Percentiles rank a stretch among this genome's conserved stretches.
These are phyloP conservation scores for Zymoseptoria pseudotritici DNA, from an alignment of 2,329 filamentous ascomycete genomes.

Conservation along the genomic window DNA sequence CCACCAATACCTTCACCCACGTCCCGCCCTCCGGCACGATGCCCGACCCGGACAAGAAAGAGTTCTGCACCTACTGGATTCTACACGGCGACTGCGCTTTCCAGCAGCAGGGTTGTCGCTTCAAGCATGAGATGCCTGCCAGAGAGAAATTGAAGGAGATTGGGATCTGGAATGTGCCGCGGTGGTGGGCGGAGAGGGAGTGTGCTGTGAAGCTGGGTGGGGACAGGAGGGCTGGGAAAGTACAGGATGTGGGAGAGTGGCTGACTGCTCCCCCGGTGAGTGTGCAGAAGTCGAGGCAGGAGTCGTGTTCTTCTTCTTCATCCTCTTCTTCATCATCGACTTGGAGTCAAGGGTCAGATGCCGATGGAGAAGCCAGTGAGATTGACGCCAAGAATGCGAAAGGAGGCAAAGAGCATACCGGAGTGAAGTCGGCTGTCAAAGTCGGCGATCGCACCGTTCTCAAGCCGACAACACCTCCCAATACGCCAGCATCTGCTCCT, in stretches of 20 bases:
- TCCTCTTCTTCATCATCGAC: neutral
- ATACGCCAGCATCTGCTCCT: neutral
- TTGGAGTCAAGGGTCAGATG: neutral
- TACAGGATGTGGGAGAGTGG: neutral
- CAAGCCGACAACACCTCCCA: neutral
- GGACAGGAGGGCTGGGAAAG: slow-evolving; percentile 2
- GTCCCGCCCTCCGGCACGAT: slow-evolving; percentile 32
- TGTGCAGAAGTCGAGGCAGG: neutral
- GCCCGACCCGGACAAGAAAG: slow-evolving; percentile 50
- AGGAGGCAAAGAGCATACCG: neutral
- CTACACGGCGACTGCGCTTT: slow-evolving; percentile 79
- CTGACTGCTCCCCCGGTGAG: neutral
- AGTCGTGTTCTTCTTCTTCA: neutral
- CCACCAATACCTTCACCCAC: neutral
- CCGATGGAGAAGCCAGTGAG: neutral
- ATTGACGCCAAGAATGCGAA: neutral
- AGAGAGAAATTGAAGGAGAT: slow-evolving; percentile 57
- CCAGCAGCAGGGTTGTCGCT: slow-evolving; percentile 77
- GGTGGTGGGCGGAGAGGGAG: slow-evolving; percentile 49
- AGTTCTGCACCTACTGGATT: slow-evolving; percentile 87
- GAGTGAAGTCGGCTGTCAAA: neutral
- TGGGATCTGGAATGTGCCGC: slow-evolving; percentile 54
- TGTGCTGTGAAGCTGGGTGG: slow-evolving; percentile 23
- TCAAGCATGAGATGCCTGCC: slow-evolving; percentile 87
- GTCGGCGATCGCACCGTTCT: neutral